A percentile compares a stretch with the other conserved stretches of the same genome.
Conservation (phyloP, 306 rosid species). For the Sechiopsis laciniata region DNA sequence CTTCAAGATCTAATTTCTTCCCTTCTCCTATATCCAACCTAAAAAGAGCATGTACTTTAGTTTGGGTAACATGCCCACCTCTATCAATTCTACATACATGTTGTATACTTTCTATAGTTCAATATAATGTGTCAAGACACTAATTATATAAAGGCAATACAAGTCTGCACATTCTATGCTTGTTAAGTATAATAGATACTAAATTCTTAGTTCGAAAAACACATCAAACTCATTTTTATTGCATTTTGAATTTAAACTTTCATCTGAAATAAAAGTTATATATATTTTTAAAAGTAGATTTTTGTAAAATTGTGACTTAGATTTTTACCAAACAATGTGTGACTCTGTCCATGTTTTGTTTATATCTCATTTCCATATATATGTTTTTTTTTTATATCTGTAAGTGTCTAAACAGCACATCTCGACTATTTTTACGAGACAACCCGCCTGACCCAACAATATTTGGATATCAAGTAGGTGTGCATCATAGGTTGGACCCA, state of each 20-base stretch:
- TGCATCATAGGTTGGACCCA: no score
- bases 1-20: conserved; percentile 32
- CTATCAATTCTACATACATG: not conserved
- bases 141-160: no score
- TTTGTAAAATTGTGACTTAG: not conserved
- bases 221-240: not conserved
- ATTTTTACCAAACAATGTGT: not conserved
- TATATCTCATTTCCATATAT: not conserved
- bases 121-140: not conserved
- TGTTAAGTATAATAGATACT: not conserved
- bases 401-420: no score
- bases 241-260: not conserved
- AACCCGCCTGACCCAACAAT: no score
- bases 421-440: no score
- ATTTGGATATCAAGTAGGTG: no score
- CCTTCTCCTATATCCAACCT: conserved; percentile 46
- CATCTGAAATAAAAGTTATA: not conserved
- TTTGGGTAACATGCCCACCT: not conserved
- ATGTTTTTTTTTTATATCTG: not conserved
- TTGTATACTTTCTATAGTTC: not conserved
- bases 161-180: not conserved
- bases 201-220: not conserved
- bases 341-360: not conserved
- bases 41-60: not conserved
- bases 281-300: not conserved